Conservation (phyloP, 179 eudicot species). For the Beta lomatogona region DNA sequence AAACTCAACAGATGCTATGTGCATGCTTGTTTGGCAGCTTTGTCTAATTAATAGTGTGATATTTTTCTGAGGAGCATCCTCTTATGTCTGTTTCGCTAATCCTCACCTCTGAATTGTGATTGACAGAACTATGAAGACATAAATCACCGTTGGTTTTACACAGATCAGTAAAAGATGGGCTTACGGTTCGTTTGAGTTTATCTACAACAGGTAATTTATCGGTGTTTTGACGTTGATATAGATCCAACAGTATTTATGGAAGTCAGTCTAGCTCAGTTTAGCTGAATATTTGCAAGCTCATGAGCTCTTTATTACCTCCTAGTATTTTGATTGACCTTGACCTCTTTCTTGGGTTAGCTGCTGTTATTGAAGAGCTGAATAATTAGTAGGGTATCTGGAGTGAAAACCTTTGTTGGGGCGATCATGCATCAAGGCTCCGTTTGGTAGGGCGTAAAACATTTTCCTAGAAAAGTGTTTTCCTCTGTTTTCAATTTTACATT, state of each 20-base stretch:
- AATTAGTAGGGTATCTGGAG: neutral
- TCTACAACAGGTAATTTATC: neutral
- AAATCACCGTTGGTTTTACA: neutral
- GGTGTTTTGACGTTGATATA: neutral
- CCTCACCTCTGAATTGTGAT: neutral
- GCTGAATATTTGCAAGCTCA: neutral
- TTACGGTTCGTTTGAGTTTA: neutral
- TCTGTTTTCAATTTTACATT: no score
- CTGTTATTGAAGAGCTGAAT: neutral
- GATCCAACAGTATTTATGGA: neutral
- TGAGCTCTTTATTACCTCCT: neutral
- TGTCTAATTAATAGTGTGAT: no score
- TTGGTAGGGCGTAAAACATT: no score
- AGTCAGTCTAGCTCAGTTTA: neutral
- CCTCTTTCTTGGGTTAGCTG: neutral
- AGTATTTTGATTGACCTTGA: neutral
- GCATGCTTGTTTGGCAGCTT: no score
- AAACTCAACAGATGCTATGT: no score
- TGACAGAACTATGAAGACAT: neutral
- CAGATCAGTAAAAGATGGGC: neutral
- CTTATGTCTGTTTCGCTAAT: constrained; percentile 1
- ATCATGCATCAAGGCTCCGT: no score
- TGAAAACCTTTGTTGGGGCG: no score
- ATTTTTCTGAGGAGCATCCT: no score
- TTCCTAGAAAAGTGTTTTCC: no score